Evolutionary conservation across 1,284 basidiomycete genomes (phyloP).

Genomic region (Rhodotorula sp.): DNA sequence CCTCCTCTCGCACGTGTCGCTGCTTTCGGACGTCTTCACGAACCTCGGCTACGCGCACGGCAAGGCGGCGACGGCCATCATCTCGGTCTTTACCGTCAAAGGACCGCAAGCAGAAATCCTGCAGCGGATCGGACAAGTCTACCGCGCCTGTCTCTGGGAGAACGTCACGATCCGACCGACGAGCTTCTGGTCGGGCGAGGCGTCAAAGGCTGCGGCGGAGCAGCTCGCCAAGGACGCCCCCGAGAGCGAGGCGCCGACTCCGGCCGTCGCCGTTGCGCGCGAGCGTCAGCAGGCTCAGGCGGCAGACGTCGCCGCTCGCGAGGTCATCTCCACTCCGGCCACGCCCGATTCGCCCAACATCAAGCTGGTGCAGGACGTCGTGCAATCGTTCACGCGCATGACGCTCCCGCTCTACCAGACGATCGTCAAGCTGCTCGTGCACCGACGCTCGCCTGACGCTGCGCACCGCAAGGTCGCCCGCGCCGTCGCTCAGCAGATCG

Average conservation of each 20-base stretch:
- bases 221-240: conserved; percentile 26
- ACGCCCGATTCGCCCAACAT: conserved; percentile 59
- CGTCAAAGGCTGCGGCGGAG: conserved; percentile 24
- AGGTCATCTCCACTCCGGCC: conserved; percentile 50
- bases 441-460: conserved; percentile 72
- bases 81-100: conserved; percentile 69
- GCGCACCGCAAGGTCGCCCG: conserved; percentile 74
- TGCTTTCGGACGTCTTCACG: conserved; percentile 84
- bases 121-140: conserved; percentile 71
- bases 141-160: conserved; percentile 83
- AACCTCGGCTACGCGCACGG: conserved; percentile 82
- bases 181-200: conserved; percentile 32
- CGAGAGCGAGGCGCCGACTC: conserved; percentile 27
- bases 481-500: conserved; percentile 66
- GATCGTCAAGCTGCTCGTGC: conserved; percentile 76
- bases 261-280: conserved; percentile 1
- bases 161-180: conserved; percentile 56
- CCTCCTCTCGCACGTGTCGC: conserved; percentile 72
- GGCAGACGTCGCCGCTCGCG: conserved; percentile 26
- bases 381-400: conserved; percentile 72
- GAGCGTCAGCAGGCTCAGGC: conserved; percentile 22
- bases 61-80: conserved; percentile 68
- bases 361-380: conserved; percentile 74
- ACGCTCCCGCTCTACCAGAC: conserved; percentile 80
- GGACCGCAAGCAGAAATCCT: conserved; percentile 63